These are phyloP conservation scores for Dendrocalamus latiflorus DNA, from an alignment of 202 grass and related monocot genomes.

Conservation along the genomic window DNA sequence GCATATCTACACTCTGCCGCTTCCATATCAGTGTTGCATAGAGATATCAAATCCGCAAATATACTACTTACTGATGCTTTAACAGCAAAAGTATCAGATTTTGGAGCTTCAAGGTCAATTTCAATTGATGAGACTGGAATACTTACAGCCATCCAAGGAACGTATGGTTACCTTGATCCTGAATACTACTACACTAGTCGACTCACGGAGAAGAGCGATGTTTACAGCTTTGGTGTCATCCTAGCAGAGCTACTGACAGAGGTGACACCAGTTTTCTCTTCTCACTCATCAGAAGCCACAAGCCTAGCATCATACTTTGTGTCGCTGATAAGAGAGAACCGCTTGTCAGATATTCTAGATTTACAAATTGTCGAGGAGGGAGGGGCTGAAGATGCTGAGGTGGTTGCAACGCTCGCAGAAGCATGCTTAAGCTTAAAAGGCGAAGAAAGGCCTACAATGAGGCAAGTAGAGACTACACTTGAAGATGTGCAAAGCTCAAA, in stretches of 20 bases:
- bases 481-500: too few species aligned
- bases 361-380: conserved; percentile 42
- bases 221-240: conserved; percentile 53
- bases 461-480: too few species aligned
- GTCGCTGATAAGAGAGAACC: conserved; percentile 11
- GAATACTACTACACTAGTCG: conserved; percentile 53
- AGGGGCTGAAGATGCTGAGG: conserved; percentile 7
- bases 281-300: conserved; percentile 12
- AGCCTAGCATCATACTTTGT: conserved; percentile 49
- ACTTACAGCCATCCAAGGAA: conserved; percentile 46
- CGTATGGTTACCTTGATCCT: conserved; percentile 56
- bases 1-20: too few species aligned
- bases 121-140: too few species aligned
- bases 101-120: conserved; percentile 54
- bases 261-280: conserved; percentile 31
- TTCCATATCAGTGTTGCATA: too few species aligned
- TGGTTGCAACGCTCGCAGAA: conserved; percentile 23
- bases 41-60: too few species aligned
- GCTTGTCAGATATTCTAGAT: conserved; percentile 41
- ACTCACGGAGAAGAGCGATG: conserved; percentile 51
- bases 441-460: too few species aligned
- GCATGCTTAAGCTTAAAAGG: conserved; percentile 49
- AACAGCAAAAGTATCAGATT: conserved; percentile 43
- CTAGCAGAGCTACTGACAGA: conserved; percentile 53
- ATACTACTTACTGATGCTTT: conserved; percentile 46